Percentiles rank a stretch among this genome's conserved stretches.
Evolutionary conservation across 2,329 filamentous ascomycete species (phyloP).

Genomic region (Verticillium dahliae): DNA sequence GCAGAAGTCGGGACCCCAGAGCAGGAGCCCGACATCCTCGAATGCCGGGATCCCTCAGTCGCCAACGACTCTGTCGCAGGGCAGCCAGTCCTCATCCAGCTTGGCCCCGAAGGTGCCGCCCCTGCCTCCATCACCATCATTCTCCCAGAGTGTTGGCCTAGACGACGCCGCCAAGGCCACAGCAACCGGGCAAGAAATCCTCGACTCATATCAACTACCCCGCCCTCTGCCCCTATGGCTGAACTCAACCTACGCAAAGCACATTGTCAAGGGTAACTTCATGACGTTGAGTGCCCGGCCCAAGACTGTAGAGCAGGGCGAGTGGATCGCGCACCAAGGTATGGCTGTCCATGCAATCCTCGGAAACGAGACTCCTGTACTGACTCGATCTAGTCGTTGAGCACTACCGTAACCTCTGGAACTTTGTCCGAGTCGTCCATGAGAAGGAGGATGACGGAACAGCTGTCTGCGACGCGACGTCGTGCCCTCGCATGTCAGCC

Average conservation of each 20-base stretch:
- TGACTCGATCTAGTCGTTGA: constrained; percentile 64
- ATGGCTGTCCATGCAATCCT: constrained; percentile 19
- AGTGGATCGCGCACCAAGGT: constrained; percentile 97
- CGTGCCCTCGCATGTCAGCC: constrained; percentile 89
- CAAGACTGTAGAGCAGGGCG: constrained; percentile 86
- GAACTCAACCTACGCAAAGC: constrained; percentile 66
- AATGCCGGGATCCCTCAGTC: constrained; percentile 40
- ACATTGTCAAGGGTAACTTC: constrained; percentile 96
- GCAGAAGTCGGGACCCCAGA: constrained; percentile 35
- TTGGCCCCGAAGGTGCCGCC: constrained; percentile 54
- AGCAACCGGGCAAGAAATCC: constrained; percentile 44
- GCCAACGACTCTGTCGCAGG: constrained; percentile 37
- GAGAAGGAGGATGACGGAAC: constrained; percentile 73
- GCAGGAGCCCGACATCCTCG: constrained; percentile 45
- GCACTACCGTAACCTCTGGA: constrained; percentile 82
- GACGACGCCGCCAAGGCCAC: constrained; percentile 50
- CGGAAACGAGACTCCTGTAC: not conserved
- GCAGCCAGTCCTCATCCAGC: constrained; percentile 43
- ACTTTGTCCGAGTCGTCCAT: constrained; percentile 83
- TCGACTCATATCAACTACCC: constrained; percentile 57
- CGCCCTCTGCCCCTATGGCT: constrained; percentile 67
- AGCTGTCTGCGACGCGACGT: constrained; percentile 75
- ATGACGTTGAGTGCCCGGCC: constrained; percentile 91
- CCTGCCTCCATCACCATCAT: constrained; percentile 56
- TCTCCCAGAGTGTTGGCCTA: constrained; percentile 62